Evolutionary conservation across 495 filamentous ascomycete species (phyloP), one percentile per base, ranked within the genome.

Genomic region (Physcia stellaris): DNA sequence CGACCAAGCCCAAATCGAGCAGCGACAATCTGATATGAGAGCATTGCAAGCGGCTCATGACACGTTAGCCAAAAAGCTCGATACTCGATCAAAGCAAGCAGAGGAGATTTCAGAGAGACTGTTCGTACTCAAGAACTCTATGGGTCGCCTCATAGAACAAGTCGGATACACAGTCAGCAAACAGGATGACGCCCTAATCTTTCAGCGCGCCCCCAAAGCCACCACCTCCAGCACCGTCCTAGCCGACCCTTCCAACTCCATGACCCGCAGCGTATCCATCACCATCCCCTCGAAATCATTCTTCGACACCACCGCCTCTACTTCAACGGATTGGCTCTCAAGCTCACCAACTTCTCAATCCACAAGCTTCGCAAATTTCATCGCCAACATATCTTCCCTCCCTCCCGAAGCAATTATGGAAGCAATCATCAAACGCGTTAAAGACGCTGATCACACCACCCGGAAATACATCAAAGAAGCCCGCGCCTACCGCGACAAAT

Each of bases 391-490:
- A 3, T 68, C 74, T 5, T 70, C 69, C 22, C 88, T 96, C 49
- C 82, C 93, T 51, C 68, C 88, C 18, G 80, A 92, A 37, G 67
- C 70, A 15, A 88, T 93, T 49, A 72, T 73, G 20, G 88, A 95
- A 27, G 70, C 80, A 1, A 68, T 95, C 15, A 74, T 80, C 42
- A 88, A 85, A 48, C 80, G 88, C 4, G 63, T 93, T 31, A 92
- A 86, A 44, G 90, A 96, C 43, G 74, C 86, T 23, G 90, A 99
- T 52, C 66, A 83, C 41, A 77, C 87, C 35, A 85, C 85, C 11
- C 80, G 85, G 16, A 94, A 93, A 57, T 82, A 82, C 64, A 81
- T 86, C 53, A 86, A 81, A 43, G 92, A 98, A 56, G 77, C 83
- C 20, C 72, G 80, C 6, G 71, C 70, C 2, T 94, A 94, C 51